These are phyloP conservation scores for Bolboschoenus planiculmis DNA, from an alignment of 176 grass and related monocot genomes.

Conservation along the genomic window DNA sequence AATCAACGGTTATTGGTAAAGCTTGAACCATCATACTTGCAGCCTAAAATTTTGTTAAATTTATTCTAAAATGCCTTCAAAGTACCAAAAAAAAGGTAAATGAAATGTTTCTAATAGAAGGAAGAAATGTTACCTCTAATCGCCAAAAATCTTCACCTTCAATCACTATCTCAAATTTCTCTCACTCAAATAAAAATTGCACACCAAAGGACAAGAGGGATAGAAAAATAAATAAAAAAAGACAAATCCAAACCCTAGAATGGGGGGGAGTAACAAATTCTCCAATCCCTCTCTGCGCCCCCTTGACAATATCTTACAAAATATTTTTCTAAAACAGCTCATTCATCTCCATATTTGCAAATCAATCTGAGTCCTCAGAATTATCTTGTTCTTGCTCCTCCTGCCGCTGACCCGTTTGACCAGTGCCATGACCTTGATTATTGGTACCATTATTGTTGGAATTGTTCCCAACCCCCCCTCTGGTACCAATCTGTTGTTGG, in stretches of 20 bases:
- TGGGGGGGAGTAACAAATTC: background rate
- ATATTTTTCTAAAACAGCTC: background rate
- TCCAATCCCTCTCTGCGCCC: background rate
- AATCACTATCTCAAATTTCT: conserved; percentile 6
- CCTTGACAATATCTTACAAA: conserved; percentile 24
- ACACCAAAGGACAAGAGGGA: conserved; percentile 10
- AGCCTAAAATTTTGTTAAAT: background rate
- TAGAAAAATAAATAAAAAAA: conserved; percentile 4
- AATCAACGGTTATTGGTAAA: background rate
- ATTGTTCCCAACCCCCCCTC: conserved; percentile 10
- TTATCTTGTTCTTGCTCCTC: conserved; percentile 20
- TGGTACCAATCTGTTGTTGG: conserved; percentile 22
- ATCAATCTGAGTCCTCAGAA: conserved; percentile 16
- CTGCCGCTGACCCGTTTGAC: background rate
- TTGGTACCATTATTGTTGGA: conserved; percentile 14
- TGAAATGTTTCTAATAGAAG: background rate
- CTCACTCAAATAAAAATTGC: conserved; percentile 19
- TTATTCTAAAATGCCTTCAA: background rate
- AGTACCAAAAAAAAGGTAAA: background rate
- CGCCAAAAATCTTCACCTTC: conserved; percentile 23
- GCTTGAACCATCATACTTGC: background rate
- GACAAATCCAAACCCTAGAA: conserved; percentile 15
- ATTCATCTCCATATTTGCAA: conserved; percentile 8
- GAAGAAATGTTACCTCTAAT: conserved; percentile 19
- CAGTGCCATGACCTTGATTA: background rate